Evolutionary conservation across 371 early-diverging fungal genomes (phyloP), one percentile per base, ranked within the genome.

Genomic region (Mucor racemosus): DNA sequence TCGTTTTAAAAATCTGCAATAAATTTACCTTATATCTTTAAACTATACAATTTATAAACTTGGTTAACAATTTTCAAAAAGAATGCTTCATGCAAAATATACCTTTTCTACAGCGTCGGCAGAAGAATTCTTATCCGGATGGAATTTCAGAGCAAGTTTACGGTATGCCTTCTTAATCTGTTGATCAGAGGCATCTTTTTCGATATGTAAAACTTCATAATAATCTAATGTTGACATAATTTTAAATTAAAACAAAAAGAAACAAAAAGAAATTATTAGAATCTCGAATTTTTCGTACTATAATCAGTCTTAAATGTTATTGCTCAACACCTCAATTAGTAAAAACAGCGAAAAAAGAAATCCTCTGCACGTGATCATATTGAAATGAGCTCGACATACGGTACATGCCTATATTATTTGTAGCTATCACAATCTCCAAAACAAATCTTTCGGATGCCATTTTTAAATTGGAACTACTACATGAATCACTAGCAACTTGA

Each of bases 41-140:
- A 82, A 82, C 82, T 82, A 54, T 26, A 17, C 17, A 41, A 5
- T 11, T 15, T 46, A 33, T 58, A 9, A 15, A 31, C 19, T 15
- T 5, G 19, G 34, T 33, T 11, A 34, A 34, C n/a, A 17, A 11
- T 14, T 33, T 54, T 31, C 5, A 7, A 38, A 7, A 38, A 7
- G 11, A 48, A 10, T 48, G 7, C 8, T 14, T 54, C 11, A 33
- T 54, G 54, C 54, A 54, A 36, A 21, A 38, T 21, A 39, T 31
- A 75, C 82, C 65, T 79, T 78, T 70, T 82, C 85, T 8, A 73
- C 77, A 34, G 84, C 82, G 33, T 79, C 81, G 15, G 71, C 65
- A 13, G 73, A 69, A 7, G 70, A 41, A 55, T 86, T 84, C 58
- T 84, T 86, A 64, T 86, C 87, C n/a, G 87, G 87, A 69, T 86